Evolutionary conservation across 768 basidiomycete genomes (phyloP).

Genomic region (Leccinum subgranulosum): DNA sequence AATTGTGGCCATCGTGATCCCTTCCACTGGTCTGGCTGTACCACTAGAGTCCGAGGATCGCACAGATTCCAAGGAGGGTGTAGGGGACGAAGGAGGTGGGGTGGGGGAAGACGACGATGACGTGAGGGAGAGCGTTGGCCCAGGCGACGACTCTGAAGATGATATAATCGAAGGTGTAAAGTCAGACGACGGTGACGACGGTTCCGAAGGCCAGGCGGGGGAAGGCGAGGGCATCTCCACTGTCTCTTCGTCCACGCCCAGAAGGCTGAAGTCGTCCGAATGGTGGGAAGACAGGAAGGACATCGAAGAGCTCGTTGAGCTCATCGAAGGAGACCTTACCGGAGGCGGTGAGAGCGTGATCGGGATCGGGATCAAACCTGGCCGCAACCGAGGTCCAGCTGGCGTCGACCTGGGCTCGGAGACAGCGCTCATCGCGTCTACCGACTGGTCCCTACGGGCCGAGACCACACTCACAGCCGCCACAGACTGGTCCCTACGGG

Average conservation of each 20-base stretch:
- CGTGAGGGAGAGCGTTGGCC: slow-evolving; percentile 38
- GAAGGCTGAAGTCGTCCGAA: slow-evolving; percentile 62
- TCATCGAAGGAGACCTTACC: slow-evolving; percentile 38
- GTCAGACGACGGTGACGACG: slow-evolving; percentile 26
- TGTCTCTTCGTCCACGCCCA: slow-evolving; percentile 35
- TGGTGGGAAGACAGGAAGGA: slow-evolving; percentile 63
- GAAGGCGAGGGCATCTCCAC: slow-evolving; percentile 28
- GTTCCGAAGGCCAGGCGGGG: slow-evolving; percentile 35
- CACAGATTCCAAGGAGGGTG: slow-evolving; percentile 24
- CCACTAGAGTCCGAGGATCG: slow-evolving; percentile 28
- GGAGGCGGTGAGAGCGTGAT: slow-evolving; percentile 45
- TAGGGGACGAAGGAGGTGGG: slow-evolving; percentile 36
- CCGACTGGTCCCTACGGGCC: slow-evolving; percentile 40
- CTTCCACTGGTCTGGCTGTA: slow-evolving; percentile 37
- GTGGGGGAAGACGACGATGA: slow-evolving; percentile 35
- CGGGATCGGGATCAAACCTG: slow-evolving; percentile 31
- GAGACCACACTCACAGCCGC: slow-evolving; percentile 42
- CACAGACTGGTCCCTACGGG: slow-evolving; percentile 40
- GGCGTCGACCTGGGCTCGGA: slow-evolving; percentile 31
- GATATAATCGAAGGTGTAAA: slow-evolving; percentile 33
- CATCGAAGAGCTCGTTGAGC: slow-evolving; percentile 31
- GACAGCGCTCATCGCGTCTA: slow-evolving; percentile 43
- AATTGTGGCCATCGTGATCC: slow-evolving; percentile 41
- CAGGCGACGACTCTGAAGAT: slow-evolving; percentile 33
- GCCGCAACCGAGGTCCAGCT: slow-evolving; percentile 24